phyloP scores from a whole-genome alignment of 2,329 filamentous ascomycete species.

The Pseudonectria foliicola region DNA sequence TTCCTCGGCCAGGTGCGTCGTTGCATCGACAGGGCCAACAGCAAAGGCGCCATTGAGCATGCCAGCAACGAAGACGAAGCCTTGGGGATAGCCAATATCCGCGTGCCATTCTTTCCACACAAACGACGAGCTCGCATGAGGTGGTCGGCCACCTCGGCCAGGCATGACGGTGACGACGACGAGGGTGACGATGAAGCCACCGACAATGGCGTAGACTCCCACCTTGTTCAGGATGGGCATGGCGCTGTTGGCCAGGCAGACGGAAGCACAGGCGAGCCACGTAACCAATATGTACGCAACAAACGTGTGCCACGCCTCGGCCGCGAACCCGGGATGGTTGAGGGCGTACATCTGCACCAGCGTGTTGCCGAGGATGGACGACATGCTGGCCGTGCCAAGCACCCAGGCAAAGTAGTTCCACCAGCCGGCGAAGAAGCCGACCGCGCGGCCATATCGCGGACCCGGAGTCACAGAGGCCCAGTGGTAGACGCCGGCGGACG shows the following conservation, averaged over 20 bases:
- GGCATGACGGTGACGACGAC: slow-evolving; percentile 49
- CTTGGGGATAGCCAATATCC: slow-evolving; percentile 32
- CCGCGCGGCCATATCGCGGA: slow-evolving; percentile 38
- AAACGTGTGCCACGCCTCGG: slow-evolving; percentile 36
- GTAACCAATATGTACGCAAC: slow-evolving; percentile 33
- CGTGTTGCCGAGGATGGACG: slow-evolving; percentile 34
- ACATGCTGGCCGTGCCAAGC: slow-evolving; percentile 33
- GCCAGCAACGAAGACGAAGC: slow-evolving; percentile 34
- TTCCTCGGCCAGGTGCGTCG: slow-evolving; percentile 59
- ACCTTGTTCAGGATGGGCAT: slow-evolving; percentile 47
- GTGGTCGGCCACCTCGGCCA: slow-evolving; percentile 20
- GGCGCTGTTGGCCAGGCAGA: slow-evolving; percentile 48
- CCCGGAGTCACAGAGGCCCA: slow-evolving; percentile 54
- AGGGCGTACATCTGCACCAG: slow-evolving; percentile 37
- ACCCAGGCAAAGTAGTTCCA: slow-evolving; percentile 39
- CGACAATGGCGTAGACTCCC: slow-evolving; percentile 42
- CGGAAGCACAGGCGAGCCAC: slow-evolving; percentile 30
- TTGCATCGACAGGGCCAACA: slow-evolving; percentile 59
- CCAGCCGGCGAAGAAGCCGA: slow-evolving; percentile 40
- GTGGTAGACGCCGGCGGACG: slow-evolving; percentile 53
- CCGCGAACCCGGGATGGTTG: slow-evolving; percentile 31
- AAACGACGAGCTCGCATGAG: slow-evolving; percentile 27
- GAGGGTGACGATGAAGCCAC: slow-evolving; percentile 47
- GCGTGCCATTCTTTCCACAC: slow-evolving; percentile 35
- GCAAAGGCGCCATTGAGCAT: slow-evolving; percentile 61